phyloP scores from a whole-genome alignment of 192 early-diverging fungal species.

The Coemansia sp. region DNA sequence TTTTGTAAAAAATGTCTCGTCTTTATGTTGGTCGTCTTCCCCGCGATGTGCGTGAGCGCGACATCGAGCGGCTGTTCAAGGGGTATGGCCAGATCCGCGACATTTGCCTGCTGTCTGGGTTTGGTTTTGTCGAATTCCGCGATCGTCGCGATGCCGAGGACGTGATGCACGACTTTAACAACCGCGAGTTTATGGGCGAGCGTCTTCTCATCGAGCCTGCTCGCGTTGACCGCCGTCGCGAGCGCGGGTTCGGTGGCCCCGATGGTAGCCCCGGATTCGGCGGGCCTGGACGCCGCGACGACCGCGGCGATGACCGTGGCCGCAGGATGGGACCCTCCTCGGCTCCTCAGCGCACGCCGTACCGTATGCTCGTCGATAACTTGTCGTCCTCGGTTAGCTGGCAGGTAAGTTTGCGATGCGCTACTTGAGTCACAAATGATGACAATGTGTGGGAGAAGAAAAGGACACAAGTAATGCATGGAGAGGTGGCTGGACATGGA shows the following conservation, averaged over 20 bases:
- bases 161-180: slow-evolving; percentile 82
- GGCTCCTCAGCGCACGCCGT: slow-evolving; percentile 57
- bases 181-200: slow-evolving; percentile 78
- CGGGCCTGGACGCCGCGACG: slow-evolving; percentile 46
- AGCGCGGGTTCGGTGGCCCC: slow-evolving; percentile 18
- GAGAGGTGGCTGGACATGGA: neutral
- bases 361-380: slow-evolving; percentile 77
- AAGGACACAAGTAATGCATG: neutral
- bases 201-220: slow-evolving; percentile 84
- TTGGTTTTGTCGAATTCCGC: slow-evolving; percentile 93
- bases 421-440: neutral
- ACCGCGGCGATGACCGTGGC: slow-evolving; percentile 45
- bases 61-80: slow-evolving; percentile 78
- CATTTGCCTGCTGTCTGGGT: slow-evolving; percentile 78
- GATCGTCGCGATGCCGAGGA: slow-evolving; percentile 85
- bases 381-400: slow-evolving; percentile 78
- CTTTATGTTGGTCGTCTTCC: slow-evolving; percentile 82
- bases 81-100: slow-evolving; percentile 81
- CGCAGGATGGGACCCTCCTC: slow-evolving; percentile 30
- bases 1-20: slow-evolving; percentile 38
- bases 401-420: slow-evolving; percentile 57
- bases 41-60: slow-evolving; percentile 78
- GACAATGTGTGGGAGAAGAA: slow-evolving; percentile 7
- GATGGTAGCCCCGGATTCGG: slow-evolving; percentile 13
- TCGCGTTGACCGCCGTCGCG: slow-evolving; percentile 58